Evolutionary conservation across 352 stramenopile genomes (phyloP), one percentile per base, ranked within the genome.

Genomic region (Phytophthora fragariae): DNA sequence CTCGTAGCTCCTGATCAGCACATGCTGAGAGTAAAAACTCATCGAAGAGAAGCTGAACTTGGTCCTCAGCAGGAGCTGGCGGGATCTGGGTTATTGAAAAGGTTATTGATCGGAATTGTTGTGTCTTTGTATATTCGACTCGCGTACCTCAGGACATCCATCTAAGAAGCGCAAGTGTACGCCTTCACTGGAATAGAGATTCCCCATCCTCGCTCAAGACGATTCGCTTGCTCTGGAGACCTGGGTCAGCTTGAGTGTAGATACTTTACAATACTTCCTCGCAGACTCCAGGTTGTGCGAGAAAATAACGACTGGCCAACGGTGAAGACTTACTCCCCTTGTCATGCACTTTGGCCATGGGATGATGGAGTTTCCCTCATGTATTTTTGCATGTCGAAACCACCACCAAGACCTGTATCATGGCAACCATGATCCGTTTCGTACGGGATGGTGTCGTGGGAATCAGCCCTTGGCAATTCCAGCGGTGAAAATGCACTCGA

Each of bases 91-190:
- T 35, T 39, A 5, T 10, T n/a, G 6, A 65, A 24, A 41, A 49
- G 4, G 50, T 77, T 65, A 70, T 49, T 70, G 7, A 50, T 15
- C 33, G 12, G 50, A 8, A 17, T 53, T 57, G 11, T 12, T 56
- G 19, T 19, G 15, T 3, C 21, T n/a, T 8, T 21, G 11, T 29
- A n/a, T 37, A 35, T 14, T 15, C 7, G 35, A 39, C 3, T 17
- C 31, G 9, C 73, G 8, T 68, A 93, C 86, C 74, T 88, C 62
- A 19, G 84, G 85, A 27, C 85, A 92, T 54, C 77, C 80, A n/a
- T 79, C 80, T 19, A 92, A 77, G 57, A 90, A 92, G 19, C 77
- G 80, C 15, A 84, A 76, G 31, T 73, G 68, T 19, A 57, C 55
- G 12, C 67, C 76, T 65, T 76, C 74, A 24, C 55, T 84, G 8